These are phyloP conservation scores for Pseudoturritis turrita DNA, from an alignment of 345 rosid genomes.

Conservation along the genomic window DNA sequence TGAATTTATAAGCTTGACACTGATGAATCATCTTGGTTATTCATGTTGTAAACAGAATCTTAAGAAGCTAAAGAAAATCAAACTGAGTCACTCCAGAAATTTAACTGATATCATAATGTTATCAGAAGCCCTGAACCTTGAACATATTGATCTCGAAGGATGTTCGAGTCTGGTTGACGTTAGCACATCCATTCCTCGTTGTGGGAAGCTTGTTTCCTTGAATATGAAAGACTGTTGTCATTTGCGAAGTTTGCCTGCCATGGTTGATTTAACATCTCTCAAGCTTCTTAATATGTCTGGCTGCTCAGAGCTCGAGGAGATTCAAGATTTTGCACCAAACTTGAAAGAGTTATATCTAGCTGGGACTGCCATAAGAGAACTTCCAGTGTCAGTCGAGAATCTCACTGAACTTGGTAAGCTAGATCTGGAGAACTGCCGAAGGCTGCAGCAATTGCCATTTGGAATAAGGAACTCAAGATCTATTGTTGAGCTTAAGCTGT, in stretches of 20 bases:
- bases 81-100: not conserved
- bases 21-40: not conserved
- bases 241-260: not conserved
- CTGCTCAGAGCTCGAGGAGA: not conserved
- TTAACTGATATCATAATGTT: not conserved
- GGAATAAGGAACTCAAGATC: not conserved
- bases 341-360: constrained; percentile 12
- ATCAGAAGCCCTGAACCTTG: constrained; percentile 1
- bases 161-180: constrained; percentile 13
- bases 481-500: not conserved
- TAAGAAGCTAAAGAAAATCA: not conserved
- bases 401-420: constrained; percentile 7
- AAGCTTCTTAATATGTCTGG: constrained; percentile 12
- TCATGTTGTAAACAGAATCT: constrained; percentile 8
- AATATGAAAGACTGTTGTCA: constrained; percentile 17
- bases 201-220: constrained; percentile 21
- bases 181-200: not conserved
- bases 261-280: not conserved
- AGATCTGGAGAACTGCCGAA: not conserved
- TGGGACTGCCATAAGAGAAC: constrained; percentile 2
- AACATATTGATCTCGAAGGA: constrained; percentile 22
- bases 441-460: not conserved
- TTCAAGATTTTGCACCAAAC: constrained; percentile 17
- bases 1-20: not conserved
- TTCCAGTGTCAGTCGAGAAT: not conserved